Base-by-base conservation (phyloP, 305 asterid genomes). In the Ilex paraguariensis region DNA sequence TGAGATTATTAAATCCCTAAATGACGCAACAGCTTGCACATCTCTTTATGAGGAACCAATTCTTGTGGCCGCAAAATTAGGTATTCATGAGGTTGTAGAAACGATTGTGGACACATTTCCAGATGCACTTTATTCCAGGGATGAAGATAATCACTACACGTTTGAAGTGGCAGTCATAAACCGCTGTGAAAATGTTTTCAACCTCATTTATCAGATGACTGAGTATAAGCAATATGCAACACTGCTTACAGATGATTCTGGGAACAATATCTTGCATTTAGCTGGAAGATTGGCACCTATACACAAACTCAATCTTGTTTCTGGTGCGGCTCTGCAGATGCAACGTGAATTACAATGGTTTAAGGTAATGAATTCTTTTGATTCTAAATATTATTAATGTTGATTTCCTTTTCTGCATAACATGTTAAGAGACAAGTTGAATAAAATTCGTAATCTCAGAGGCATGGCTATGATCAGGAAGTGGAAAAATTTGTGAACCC, bases 241-340 rank as follows among this genome's bases (percentile, higher is more conserved):
- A 15, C 77, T 67, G 17, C 67, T 61, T 58, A 59, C n/a, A 17
- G 85, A 77, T 30, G 58, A 42, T 52, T 16, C 52, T n/a, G 56
- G 62, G 13, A 77, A 74, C 68, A 77, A 66, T 65, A 74, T 80
- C 40, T 60, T 77, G 72, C 85, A 80, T 63, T 63, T 80, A 67
- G 86, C 75, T 10, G 83, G 81, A 54, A 74, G 69, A 57, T 66
- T 77, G 61, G 81, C 81, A 10, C 83, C 81, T 21, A 73, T 60
- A 13, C 63, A 67, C 59, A 76, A 65, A 56, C 83, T 80, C 28
- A 77, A 60, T 64, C 75, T 72, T 44, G 73, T 69, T 28, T 52
- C 75, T 10, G 86, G 86, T 56, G 71, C 81, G 10, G 79, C 81
- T 67, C 58, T 72, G 58, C 78, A 80, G 68, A 77, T 80, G 82